Evolutionary conservation across 1,284 basidiomycete species (phyloP), one percentile per base, ranked within the genome.

Genomic region (Sanghuangporus sanghuang): DNA sequence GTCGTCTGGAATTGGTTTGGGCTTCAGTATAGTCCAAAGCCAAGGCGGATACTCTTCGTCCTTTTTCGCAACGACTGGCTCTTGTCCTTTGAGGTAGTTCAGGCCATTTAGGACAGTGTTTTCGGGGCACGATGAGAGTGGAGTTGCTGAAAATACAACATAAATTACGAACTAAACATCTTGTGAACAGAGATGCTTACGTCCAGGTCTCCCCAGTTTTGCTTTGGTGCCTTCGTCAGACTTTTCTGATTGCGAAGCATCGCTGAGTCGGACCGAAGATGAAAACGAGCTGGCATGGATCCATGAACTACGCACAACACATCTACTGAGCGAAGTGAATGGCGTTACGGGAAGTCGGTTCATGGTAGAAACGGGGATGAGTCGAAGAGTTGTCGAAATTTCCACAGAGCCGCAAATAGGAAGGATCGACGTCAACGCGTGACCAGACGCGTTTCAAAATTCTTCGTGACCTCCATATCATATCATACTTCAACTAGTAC

Each of bases 11-110:
- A 80, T 76, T 50, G 80, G 78, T 71, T 83, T 83, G 5, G 84
- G 80, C 66, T 83, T 73, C 35, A 93, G 76, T 50, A 95, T 73
- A 23, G 81, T 87, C 93, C 95, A 98, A 52, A 98, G 75, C 95
- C 95, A 97, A 3, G 83, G 73, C 1, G 95, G 95, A 74, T 98
- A 97, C 70, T 90, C 85, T 44, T 91, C 86, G 75, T 98, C 95
- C 2, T 90, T 79, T 11, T 84, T 76, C 1, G 95, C 93, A 11
- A 95, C 75, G 2, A 96, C 87, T 42, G 92, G 89, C 0, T 85
- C 78, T 71, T 95, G 89, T 67, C 86, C 89, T 75, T 97, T 97
- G 59, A 93, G 79, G 70, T 93, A 93, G 66, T 89, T 88, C 6
- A 95, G 74, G 2, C 94, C 94, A 8, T 79, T 79, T 42, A 98